Percentiles rank a stretch among this genome's conserved stretches.
Conservation (phyloP, 768 basidiomycete genomes). For the Suillus clintonianus region DNA sequence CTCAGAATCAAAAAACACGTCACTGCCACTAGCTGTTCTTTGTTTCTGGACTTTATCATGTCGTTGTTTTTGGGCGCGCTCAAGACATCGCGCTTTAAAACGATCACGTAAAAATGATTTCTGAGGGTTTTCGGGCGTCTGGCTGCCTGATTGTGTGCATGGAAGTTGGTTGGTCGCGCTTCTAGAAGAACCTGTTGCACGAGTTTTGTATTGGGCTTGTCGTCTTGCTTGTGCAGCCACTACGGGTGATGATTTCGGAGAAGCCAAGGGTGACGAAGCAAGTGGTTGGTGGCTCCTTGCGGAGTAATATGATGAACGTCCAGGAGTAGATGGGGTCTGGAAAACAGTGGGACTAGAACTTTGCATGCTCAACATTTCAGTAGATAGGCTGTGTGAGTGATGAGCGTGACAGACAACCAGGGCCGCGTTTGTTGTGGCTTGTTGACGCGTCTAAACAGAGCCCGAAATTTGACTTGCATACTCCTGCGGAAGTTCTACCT, state of each 20-base stretch:
- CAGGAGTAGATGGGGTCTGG: slow-evolving; percentile 39
- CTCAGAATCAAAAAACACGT: slow-evolving; percentile 45
- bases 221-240: slow-evolving; percentile 49
- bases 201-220: slow-evolving; percentile 56
- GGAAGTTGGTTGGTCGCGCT: slow-evolving; percentile 16
- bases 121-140: slow-evolving; percentile 45
- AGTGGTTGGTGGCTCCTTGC: slow-evolving; percentile 36
- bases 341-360: slow-evolving; percentile 31
- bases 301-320: slow-evolving; percentile 30
- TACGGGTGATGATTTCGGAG: slow-evolving; percentile 49
- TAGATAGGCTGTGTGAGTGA: neutral
- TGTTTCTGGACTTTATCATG: slow-evolving; percentile 35
- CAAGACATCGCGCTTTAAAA: slow-evolving; percentile 62
- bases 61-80: slow-evolving; percentile 59
- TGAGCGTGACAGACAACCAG: slow-evolving; percentile 10
- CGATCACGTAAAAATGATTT: slow-evolving; percentile 59
- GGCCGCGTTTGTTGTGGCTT: slow-evolving; percentile 22
- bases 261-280: slow-evolving; percentile 56
- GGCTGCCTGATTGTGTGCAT: slow-evolving; percentile 11
- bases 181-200: slow-evolving; percentile 30
- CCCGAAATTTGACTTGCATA: no score
- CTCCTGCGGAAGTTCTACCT: no score
- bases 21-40: slow-evolving; percentile 45
- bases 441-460: slow-evolving; percentile 21
- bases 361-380: slow-evolving; percentile 17